Evolutionary conservation across 352 stramenopile species (phyloP).

Genomic region (Elongisporangium prolatum): DNA sequence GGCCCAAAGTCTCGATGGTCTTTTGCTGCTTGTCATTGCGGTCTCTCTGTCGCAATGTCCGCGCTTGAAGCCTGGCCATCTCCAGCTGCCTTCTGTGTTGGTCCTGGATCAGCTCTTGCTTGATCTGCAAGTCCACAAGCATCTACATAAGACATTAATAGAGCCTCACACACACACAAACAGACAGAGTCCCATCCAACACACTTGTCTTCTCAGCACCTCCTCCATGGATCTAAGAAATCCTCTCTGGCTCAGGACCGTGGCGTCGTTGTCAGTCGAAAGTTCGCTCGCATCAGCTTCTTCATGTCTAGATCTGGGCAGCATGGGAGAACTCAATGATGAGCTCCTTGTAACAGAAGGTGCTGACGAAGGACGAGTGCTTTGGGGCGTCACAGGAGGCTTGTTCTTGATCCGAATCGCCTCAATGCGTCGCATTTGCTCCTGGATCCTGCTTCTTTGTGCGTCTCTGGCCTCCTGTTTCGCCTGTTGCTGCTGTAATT

Average conservation of each 20-base stretch:
- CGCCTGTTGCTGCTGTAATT: conserved; percentile 15
- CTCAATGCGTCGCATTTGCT: conserved; percentile 40
- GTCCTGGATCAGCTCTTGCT: conserved; percentile 18
- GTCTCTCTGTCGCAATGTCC: background rate
- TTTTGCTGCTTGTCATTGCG: conserved; percentile 14
- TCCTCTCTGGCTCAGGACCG: conserved; percentile 3
- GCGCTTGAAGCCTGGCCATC: background rate
- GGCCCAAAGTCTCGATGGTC: conserved; percentile 18
- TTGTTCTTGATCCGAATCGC: conserved; percentile 14
- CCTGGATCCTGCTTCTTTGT: conserved; percentile 22
- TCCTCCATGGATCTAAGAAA: conserved; percentile 20
- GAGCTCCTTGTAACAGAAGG: background rate
- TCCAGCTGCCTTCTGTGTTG: conserved; percentile 9
- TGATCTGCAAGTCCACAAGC: conserved; percentile 29
- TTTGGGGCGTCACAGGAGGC: conserved; percentile 3
- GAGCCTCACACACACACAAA: too few species aligned
- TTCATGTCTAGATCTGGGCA: background rate
- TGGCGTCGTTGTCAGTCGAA: conserved; percentile 7
- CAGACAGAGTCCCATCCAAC: background rate
- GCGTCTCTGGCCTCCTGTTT: conserved; percentile 12
- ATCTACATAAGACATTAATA: conserved; percentile 19
- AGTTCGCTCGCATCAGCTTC: conserved; percentile 6
- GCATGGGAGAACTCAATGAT: background rate
- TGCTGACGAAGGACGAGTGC: conserved; percentile 1
- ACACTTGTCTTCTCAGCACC: conserved; percentile 15